A percentile compares a stretch with the other conserved stretches of the same genome.
phyloP scores from a whole-genome alignment of 805 yeast species.

The Lipomyces japonicus region DNA sequence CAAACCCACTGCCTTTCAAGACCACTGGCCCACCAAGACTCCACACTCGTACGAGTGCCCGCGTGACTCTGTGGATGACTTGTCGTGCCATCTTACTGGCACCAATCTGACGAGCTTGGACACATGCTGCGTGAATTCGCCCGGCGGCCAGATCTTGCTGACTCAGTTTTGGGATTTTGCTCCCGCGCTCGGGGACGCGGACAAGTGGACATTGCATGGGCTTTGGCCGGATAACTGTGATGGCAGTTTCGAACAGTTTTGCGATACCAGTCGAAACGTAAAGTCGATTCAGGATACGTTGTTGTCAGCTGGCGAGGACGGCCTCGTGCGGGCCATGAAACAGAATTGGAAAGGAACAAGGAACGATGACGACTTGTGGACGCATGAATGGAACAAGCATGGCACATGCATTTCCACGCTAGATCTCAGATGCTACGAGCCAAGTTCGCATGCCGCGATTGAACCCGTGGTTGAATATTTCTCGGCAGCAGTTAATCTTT shows the following conservation, averaged over 20 bases:
- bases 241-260: slow-evolving; percentile 76
- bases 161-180: slow-evolving; percentile 92
- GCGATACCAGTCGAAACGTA: slow-evolving; percentile 60
- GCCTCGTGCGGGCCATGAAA: slow-evolving; percentile 55
- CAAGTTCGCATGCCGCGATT: slow-evolving; percentile 30
- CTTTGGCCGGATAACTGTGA: slow-evolving; percentile 87
- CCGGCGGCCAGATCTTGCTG: slow-evolving; percentile 76
- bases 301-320: slow-evolving; percentile 42
- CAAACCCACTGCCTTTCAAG: too few species aligned
- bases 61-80: too few species aligned
- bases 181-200: slow-evolving; percentile 68
- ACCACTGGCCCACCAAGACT: too few species aligned
- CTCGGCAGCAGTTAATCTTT: slow-evolving; percentile 56
- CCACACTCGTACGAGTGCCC: too few species aligned
- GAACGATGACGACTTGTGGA: slow-evolving; percentile 75
- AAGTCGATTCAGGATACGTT: slow-evolving; percentile 48
- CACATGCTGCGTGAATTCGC: slow-evolving; percentile 79
- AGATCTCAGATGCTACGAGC: slow-evolving; percentile 63
- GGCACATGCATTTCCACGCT: slow-evolving; percentile 88
- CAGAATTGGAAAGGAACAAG: slow-evolving; percentile 69
- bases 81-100: slow-evolving; percentile 23
- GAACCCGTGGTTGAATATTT: slow-evolving; percentile 65
- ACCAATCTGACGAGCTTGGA: slow-evolving; percentile 36
- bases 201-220: slow-evolving; percentile 77
- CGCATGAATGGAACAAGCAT: slow-evolving; percentile 90